Percentiles rank a stretch among this genome's conserved stretches.
Evolutionary conservation across 2,329 filamentous ascomycete species (phyloP).

Genomic region (Rutstroemia sp.): DNA sequence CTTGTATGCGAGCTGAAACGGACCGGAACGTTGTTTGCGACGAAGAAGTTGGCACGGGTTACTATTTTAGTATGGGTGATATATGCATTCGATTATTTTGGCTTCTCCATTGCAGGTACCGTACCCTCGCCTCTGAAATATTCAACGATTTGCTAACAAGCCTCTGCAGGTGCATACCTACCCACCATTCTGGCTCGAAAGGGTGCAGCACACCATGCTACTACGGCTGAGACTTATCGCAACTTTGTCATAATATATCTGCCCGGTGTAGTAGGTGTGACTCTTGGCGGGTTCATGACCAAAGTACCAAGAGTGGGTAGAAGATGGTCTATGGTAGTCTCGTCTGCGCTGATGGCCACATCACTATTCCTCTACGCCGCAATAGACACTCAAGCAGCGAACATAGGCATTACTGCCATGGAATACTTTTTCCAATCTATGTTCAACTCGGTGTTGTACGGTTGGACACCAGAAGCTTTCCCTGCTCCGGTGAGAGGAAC

Average conservation of each 20-base stretch:
- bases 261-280: conserved; percentile 29
- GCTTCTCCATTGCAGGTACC: conserved; percentile 35
- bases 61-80: conserved; percentile 44
- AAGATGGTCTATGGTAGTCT: conserved; percentile 26
- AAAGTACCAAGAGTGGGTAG: conserved; percentile 19
- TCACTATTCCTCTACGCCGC: conserved; percentile 24
- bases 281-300: conserved; percentile 15
- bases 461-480: conserved; percentile 21
- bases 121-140: conserved; percentile 26
- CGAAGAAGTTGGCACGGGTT: conserved; percentile 35
- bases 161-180: conserved; percentile 33
- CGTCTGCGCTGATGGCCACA: conserved; percentile 23
- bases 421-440: conserved; percentile 29
- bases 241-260: conserved; percentile 32
- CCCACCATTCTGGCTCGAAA: conserved; percentile 29
- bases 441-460: conserved; percentile 22
- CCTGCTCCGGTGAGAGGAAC: conserved; percentile 44
- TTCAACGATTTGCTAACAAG: background rate
- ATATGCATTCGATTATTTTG: conserved; percentile 43
- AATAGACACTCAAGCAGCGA: conserved; percentile 23
- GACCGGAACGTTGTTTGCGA: conserved; percentile 39
- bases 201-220: conserved; percentile 20
- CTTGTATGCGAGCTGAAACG: conserved; percentile 31
- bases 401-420: conserved; percentile 26
- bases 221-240: conserved; percentile 28